These are phyloP conservation scores for Russula vinacea DNA, from an alignment of 768 basidiomycete genomes.

Conservation along the genomic window DNA sequence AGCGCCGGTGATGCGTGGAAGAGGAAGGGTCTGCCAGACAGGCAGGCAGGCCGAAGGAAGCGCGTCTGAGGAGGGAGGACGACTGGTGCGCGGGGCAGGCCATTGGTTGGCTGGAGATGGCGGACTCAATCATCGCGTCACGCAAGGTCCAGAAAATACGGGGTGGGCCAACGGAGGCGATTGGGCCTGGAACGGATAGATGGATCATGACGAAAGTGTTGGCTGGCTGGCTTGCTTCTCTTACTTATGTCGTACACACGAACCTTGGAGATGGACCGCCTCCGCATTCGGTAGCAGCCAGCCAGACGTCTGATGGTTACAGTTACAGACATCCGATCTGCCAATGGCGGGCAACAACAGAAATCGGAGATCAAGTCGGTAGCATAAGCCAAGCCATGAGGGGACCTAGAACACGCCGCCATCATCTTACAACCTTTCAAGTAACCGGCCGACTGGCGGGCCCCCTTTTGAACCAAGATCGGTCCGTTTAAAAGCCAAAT, in stretches of 20 bases:
- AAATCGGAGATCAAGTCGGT: slow-evolving; percentile 18
- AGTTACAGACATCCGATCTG: neutral
- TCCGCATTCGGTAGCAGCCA: neutral
- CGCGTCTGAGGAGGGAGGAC: too few species aligned
- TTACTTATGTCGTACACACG: neutral
- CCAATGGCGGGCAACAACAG: slow-evolving; percentile 8
- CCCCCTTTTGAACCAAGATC: neutral
- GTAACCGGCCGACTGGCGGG: slow-evolving; percentile 17
- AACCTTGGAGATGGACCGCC: neutral
- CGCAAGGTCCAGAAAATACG: slow-evolving; percentile 11
- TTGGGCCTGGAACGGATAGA: slow-evolving; percentile 20
- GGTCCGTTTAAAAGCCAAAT: slow-evolving; percentile 1
- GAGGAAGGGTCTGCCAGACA: neutral
- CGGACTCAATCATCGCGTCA: slow-evolving; percentile 1
- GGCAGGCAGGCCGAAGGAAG: too few species aligned
- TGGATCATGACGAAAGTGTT: slow-evolving; percentile 13
- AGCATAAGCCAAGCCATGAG: neutral
- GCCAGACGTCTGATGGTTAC: slow-evolving; percentile 2
- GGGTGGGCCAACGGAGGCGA: neutral
- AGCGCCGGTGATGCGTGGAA: slow-evolving; percentile 20
- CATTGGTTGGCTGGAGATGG: slow-evolving; percentile 21
- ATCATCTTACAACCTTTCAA: neutral
- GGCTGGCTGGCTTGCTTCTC: neutral
- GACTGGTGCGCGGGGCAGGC: neutral
- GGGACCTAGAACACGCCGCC: slow-evolving; percentile 17